phyloP scores from a whole-genome alignment of 768 basidiomycete genomes.

The Boletus reticulatus region DNA sequence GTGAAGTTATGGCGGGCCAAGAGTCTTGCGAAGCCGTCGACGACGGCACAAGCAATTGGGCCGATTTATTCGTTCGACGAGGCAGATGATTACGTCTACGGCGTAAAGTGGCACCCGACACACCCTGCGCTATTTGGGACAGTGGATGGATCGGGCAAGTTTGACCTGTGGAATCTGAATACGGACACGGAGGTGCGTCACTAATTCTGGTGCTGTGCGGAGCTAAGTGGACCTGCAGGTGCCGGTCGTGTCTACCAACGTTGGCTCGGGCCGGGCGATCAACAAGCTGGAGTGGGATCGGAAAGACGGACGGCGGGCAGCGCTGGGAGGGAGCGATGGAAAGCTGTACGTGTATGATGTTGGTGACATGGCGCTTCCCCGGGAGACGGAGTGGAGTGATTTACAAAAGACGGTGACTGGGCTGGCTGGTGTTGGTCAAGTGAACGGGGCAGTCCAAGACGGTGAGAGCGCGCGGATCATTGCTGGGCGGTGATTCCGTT shows the following conservation, averaged over 20 bases:
- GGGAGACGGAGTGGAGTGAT: constrained; percentile 93
- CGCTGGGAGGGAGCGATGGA: constrained; percentile 90
- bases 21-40: constrained; percentile 71
- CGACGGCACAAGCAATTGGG: constrained; percentile 47
- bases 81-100: constrained; percentile 98
- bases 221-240: constrained; percentile 51
- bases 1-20: constrained; percentile 94
- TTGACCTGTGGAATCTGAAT: constrained; percentile 98
- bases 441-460: constrained; percentile 32
- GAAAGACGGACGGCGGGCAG: constrained; percentile 88
- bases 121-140: constrained; percentile 94
- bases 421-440: constrained; percentile 51
- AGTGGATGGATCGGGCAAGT: constrained; percentile 93
- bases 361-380: constrained; percentile 83
- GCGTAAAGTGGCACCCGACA: constrained; percentile 95
- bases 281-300: constrained; percentile 97
- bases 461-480: constrained; percentile 31
- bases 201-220: neutral
- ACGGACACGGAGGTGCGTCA: constrained; percentile 86
- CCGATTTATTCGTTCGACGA: constrained; percentile 96
- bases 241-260: constrained; percentile 82
- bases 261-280: constrained; percentile 78
- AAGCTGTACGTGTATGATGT: constrained; percentile 93
- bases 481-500: constrained; percentile 33
- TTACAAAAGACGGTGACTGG: constrained; percentile 84